These are phyloP conservation scores for Psophocarpus tetragonolobus DNA, from an alignment of 306 rosid genomes.

Conservation along the genomic window DNA sequence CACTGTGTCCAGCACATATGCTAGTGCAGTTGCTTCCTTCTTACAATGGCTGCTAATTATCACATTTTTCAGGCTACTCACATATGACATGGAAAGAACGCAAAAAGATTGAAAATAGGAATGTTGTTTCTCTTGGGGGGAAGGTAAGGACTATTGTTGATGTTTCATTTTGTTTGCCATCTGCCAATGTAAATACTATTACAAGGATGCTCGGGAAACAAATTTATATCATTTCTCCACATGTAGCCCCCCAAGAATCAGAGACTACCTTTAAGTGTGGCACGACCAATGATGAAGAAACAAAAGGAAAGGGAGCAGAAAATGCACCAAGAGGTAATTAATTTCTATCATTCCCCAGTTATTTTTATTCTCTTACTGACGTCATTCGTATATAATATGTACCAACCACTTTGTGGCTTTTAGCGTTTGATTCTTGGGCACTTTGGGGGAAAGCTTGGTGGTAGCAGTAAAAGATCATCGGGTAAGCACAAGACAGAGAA, in stretches of 20 bases:
- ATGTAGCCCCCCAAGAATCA: slow-evolving; percentile 64
- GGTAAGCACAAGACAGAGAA: slow-evolving; percentile 61
- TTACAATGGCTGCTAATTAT: slow-evolving; percentile 23
- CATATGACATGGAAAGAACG: slow-evolving; percentile 89
- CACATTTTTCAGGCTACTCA: slow-evolving; percentile 50
- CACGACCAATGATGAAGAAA: slow-evolving; percentile 73
- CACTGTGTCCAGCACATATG: not conserved
- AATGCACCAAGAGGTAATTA: slow-evolving; percentile 64
- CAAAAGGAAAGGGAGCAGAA: slow-evolving; percentile 74
- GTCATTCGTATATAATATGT: not conserved
- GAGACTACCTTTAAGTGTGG: slow-evolving; percentile 69
- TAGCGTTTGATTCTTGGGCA: slow-evolving; percentile 56
- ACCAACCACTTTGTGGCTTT: slow-evolving; percentile 6
- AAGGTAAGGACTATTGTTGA: slow-evolving; percentile 55
- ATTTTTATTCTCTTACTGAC: not conserved
- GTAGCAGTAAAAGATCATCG: slow-evolving; percentile 43
- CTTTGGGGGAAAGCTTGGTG: slow-evolving; percentile 50
- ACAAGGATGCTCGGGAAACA: not conserved
- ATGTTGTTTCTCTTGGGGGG: slow-evolving; percentile 79
- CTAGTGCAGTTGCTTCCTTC: not conserved
- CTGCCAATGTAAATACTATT: not conserved
- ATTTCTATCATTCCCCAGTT: not conserved
- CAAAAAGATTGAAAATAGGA: slow-evolving; percentile 68
- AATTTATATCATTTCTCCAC: slow-evolving; percentile 17
- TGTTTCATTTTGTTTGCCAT: slow-evolving; percentile 12